These are phyloP conservation scores for Plasmodium sp. DNA, from an alignment of 169 alveolate genomes.

Conservation along the genomic window DNA sequence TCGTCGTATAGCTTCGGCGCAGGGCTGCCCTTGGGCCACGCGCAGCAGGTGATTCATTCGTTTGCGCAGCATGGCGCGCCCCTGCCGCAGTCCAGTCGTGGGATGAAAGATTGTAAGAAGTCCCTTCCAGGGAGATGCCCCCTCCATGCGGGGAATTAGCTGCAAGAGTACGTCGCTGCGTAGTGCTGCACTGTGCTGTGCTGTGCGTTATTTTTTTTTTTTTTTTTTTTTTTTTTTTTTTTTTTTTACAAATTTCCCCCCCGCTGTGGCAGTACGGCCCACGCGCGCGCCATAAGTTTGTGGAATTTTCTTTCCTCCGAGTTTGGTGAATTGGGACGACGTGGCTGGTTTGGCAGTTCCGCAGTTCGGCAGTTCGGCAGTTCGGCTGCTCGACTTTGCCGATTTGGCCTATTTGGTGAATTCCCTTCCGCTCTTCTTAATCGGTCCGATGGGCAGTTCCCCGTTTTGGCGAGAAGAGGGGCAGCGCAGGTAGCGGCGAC, in stretches of 20 bases:
- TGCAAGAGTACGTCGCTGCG: neutral
- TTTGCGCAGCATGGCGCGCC: neutral
- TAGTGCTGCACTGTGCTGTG: neutral
- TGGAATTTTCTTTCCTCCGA: neutral
- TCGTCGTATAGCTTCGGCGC: neutral
- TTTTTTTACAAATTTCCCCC: neutral
- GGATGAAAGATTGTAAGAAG: neutral
- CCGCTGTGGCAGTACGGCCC: neutral
- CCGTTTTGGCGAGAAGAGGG: neutral
- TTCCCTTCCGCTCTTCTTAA: neutral
- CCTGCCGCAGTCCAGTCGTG: neutral
- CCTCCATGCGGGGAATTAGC: neutral
- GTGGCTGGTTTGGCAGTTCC: neutral
- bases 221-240: slow-evolving; percentile 1
- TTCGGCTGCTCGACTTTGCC: neutral
- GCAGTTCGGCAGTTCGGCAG: neutral
- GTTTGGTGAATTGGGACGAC: neutral
- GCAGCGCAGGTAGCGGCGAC: neutral
- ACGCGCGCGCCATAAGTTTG: neutral
- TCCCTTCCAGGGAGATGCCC: neutral
- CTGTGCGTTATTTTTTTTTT: neutral
- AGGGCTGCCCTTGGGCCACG: neutral
- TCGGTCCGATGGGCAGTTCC: neutral
- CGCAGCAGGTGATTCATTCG: neutral
- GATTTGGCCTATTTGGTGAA: neutral